These are phyloP conservation scores for cucumber (Cucumis sativus) DNA, from an alignment of 306 rosid genomes.

Conservation along the genomic window Cucumber_9930_V3 NC_026660.2:23837501-23838000, in stretches of 20 bases:
- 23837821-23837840: slow-evolving; percentile 89
- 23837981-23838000: slow-evolving; percentile 82
- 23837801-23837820: slow-evolving; percentile 71
- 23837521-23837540: slow-evolving; percentile 19
- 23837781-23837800: slow-evolving; percentile 88
- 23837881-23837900: slow-evolving; percentile 47
- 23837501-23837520: not conserved
- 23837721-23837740: slow-evolving; percentile 85
- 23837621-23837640: too few species aligned
- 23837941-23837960: slow-evolving; percentile 59
- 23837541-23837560: slow-evolving; percentile 9
- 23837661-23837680: not conserved
- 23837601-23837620: not conserved
- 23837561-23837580: slow-evolving; percentile 3
- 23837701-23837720: slow-evolving; percentile 47
- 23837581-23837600: not conserved
- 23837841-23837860: slow-evolving; percentile 59
- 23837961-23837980: slow-evolving; percentile 90
- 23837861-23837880: slow-evolving; percentile 48
- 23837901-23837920: slow-evolving; percentile 88
- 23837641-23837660: not conserved
- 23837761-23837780: slow-evolving; percentile 82
- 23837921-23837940: slow-evolving; percentile 70
- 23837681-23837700: slow-evolving; percentile 49
- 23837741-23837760: slow-evolving; percentile 88